A percentile compares a stretch with the other conserved stretches of the same genome.
These are phyloP conservation scores for Gymnopus androsaceus DNA, from an alignment of 1,284 basidiomycete genomes.

Conservation along the genomic window DNA sequence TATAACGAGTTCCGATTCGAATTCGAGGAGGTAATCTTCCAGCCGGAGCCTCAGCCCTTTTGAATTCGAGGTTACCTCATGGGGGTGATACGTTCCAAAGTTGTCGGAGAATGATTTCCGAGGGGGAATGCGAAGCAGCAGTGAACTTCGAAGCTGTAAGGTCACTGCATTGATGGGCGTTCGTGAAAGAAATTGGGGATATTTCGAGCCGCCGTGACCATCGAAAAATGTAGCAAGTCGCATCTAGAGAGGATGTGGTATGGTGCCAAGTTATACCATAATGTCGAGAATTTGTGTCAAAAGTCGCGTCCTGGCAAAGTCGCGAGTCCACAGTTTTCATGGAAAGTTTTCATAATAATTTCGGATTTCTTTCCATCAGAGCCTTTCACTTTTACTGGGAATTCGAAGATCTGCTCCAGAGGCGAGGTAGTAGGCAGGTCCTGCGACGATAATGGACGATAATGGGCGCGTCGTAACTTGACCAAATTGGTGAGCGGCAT, in stretches of 20 bases:
- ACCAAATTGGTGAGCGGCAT: neutral
- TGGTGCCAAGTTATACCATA: constrained; percentile 68
- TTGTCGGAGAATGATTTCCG: constrained; percentile 2
- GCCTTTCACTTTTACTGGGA: constrained; percentile 42
- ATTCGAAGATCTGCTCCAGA: constrained; percentile 32
- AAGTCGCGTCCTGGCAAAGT: constrained; percentile 56
- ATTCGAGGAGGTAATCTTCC: constrained; percentile 37
- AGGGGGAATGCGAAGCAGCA: constrained; percentile 19
- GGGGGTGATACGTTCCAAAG: no score
- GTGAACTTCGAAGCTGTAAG: constrained; percentile 68
- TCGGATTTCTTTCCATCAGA: constrained; percentile 60
- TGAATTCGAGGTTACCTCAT: no score
- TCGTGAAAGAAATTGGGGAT: constrained; percentile 83
- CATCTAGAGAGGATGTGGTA: constrained; percentile 75
- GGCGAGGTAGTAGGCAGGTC: constrained; percentile 45
- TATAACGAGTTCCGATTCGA: constrained; percentile 36
- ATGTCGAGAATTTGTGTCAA: constrained; percentile 46
- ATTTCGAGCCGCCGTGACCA: constrained; percentile 85
- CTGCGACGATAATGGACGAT: constrained; percentile 44
- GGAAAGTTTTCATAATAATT: constrained; percentile 51
- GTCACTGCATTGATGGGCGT: constrained; percentile 87
- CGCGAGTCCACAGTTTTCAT: constrained; percentile 58
- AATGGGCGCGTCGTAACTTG: constrained; percentile 62
- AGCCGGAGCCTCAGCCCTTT: no score
- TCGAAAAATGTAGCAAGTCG: constrained; percentile 87